These are phyloP conservation scores for Trapa bicornis DNA, from an alignment of 345 rosid genomes.

Conservation along the genomic window DNA sequence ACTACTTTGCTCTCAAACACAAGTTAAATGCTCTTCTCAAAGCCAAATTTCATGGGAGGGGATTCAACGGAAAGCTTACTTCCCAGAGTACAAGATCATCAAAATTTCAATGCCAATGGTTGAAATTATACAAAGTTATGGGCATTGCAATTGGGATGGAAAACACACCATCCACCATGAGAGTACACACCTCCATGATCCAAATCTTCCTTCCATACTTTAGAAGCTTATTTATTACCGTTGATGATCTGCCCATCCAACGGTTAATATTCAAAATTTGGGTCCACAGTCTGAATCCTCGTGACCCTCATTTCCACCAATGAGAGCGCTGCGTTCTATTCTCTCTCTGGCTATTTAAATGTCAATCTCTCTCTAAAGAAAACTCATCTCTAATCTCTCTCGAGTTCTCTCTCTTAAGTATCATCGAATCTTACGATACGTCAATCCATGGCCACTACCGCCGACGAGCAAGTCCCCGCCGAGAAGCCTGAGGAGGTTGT, in stretches of 20 bases:
- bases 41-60: not conserved
- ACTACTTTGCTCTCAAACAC: not conserved
- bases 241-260: constrained; percentile 3
- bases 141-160: constrained; percentile 4
- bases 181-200: not conserved
- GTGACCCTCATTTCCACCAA: constrained; percentile 9
- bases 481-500: not conserved
- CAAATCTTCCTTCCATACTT: not conserved
- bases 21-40: not conserved
- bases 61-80: constrained; percentile 7
- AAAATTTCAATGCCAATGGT: not conserved
- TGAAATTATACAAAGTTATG: constrained; percentile 1
- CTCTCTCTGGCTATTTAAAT: constrained; percentile 10
- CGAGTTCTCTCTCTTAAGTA: not conserved
- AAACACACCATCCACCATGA: constrained; percentile 8
- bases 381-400: not conserved
- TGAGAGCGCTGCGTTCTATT: constrained; percentile 3
- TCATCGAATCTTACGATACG: not conserved
- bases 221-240: not conserved
- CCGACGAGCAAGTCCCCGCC: not conserved
- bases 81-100: not conserved
- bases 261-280: constrained; percentile 9
- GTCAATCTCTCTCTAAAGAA: constrained; percentile 1
- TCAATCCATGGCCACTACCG: not conserved
- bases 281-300: constrained; percentile 5